Percentiles rank a stretch among this genome's conserved stretches.
phyloP scores from a whole-genome alignment of 73 alveolate species.

The Paramecium bursaria region DNA sequence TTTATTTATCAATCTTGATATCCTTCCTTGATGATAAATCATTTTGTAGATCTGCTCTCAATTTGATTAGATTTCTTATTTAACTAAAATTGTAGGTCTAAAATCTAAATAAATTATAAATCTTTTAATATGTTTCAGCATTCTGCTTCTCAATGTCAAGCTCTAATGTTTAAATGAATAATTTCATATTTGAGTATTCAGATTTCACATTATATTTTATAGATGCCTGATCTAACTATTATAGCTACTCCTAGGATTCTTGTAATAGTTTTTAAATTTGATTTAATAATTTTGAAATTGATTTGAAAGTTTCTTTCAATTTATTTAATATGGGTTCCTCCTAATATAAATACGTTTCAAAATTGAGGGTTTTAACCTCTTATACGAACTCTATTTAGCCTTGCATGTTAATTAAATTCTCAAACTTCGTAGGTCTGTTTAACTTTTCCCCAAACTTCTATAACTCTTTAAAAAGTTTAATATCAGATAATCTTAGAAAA shows the following conservation, averaged over 20 bases:
- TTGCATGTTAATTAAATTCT: constrained; percentile 29
- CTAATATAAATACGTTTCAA: not conserved
- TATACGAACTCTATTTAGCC: constrained; percentile 9
- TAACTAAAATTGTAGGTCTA: not conserved
- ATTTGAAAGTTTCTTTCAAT: constrained; percentile 18
- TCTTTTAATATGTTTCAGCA: not conserved
- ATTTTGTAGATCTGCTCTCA: constrained; percentile 5
- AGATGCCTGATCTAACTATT: not conserved
- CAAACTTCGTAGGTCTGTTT: constrained; percentile 31
- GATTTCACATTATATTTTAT: constrained; percentile 4
- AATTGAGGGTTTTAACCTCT: constrained; percentile 11
- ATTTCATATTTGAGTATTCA: not conserved
- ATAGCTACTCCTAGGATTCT: constrained; percentile 11
- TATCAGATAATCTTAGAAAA: constrained; percentile 9
- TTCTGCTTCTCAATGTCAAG: not conserved
- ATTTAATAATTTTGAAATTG: not conserved
- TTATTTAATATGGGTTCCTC: constrained; percentile 38
- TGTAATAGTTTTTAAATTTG: not conserved
- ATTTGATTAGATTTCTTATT: not conserved
- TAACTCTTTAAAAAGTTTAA: not conserved
- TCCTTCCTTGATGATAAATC: constrained; percentile 26
- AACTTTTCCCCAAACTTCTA: constrained; percentile 31
- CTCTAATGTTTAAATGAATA: constrained; percentile 8
- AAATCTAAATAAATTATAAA: constrained; percentile 42
- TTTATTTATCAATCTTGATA: constrained; percentile 32